Percentiles rank a stretch among this genome's conserved stretches.
phyloP scores from a whole-genome alignment of 2,329 filamentous ascomycete species.

The Diaporthe sp. region DNA sequence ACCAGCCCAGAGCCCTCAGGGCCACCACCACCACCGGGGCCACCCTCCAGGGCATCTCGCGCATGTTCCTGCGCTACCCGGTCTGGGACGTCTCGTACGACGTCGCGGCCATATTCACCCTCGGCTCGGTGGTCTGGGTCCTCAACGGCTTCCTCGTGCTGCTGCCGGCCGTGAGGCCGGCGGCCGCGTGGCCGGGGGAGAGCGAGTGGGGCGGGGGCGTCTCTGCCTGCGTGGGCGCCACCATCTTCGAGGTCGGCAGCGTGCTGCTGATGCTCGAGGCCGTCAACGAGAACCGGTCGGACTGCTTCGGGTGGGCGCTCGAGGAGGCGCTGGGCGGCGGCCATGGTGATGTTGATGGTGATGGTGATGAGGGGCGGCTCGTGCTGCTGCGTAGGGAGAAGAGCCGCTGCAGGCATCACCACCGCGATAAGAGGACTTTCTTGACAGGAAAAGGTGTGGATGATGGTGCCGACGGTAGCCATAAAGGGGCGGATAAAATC shows the following conservation, averaged over 20 bases:
- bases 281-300: slow-evolving; percentile 74
- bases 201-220: slow-evolving; percentile 68
- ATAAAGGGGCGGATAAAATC: neutral
- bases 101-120: slow-evolving; percentile 55
- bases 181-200: slow-evolving; percentile 68
- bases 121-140: slow-evolving; percentile 63
- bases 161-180: slow-evolving; percentile 68
- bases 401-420: slow-evolving; percentile 43
- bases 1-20: slow-evolving; percentile 27
- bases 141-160: slow-evolving; percentile 75
- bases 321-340: slow-evolving; percentile 60
- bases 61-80: slow-evolving; percentile 54
- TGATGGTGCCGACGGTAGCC: neutral
- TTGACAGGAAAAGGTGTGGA: slow-evolving; percentile 7
- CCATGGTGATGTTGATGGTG: slow-evolving; percentile 39
- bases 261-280: slow-evolving; percentile 76
- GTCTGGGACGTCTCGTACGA: slow-evolving; percentile 60
- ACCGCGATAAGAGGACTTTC: slow-evolving; percentile 37
- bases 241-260: slow-evolving; percentile 75
- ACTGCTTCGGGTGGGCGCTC: slow-evolving; percentile 79
- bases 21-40: slow-evolving; percentile 46
- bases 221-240: slow-evolving; percentile 76
- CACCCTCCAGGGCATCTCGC: slow-evolving; percentile 48
- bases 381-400: slow-evolving; percentile 31
- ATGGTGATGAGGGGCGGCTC: slow-evolving; percentile 12